These are phyloP conservation scores for Amaranthus palmeri DNA, from an alignment of 148 eudicot species.

Conservation along the genomic window DNA sequence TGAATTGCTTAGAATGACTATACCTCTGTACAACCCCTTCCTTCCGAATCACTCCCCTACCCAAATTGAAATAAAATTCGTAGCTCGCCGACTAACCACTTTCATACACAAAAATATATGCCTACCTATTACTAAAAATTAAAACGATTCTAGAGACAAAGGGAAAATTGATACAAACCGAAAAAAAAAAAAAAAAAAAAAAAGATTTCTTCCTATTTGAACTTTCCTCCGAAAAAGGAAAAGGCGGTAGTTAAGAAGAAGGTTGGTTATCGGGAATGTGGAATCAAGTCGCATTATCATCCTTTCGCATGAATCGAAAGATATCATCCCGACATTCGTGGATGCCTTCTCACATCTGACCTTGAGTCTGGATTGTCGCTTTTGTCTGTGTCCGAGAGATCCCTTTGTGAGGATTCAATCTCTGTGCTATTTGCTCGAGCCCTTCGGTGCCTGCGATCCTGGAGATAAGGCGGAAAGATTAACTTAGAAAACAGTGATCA, in stretches of 20 bases:
- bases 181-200: too few species aligned
- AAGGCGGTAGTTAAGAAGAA: neutral
- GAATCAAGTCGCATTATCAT: neutral
- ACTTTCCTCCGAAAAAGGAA: neutral
- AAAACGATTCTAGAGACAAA: neutral
- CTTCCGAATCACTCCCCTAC: neutral
- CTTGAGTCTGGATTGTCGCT: constrained; percentile 71
- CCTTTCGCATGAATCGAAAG: constrained; percentile 4
- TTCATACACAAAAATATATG: constrained; percentile 21
- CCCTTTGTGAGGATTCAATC: constrained; percentile 51
- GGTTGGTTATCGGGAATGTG: neutral
- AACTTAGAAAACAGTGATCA: neutral
- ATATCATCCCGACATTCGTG: constrained; percentile 18
- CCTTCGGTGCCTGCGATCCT: constrained; percentile 83
- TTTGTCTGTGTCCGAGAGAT: constrained; percentile 60
- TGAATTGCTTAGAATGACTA: constrained; percentile 24
- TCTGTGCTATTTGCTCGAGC: constrained; percentile 46
- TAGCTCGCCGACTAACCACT: constrained; percentile 1
- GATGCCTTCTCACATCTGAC: constrained; percentile 56
- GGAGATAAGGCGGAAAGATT: constrained; percentile 3
- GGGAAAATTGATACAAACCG: constrained; percentile 2
- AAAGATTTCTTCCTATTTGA: neutral
- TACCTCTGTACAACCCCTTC: constrained; percentile 22
- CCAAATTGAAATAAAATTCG: neutral
- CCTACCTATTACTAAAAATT: constrained; percentile 11